These are phyloP conservation scores for Penicillium aurantiogriseum DNA, from an alignment of 2,329 filamentous ascomycete species.

Conservation along the genomic window DNA sequence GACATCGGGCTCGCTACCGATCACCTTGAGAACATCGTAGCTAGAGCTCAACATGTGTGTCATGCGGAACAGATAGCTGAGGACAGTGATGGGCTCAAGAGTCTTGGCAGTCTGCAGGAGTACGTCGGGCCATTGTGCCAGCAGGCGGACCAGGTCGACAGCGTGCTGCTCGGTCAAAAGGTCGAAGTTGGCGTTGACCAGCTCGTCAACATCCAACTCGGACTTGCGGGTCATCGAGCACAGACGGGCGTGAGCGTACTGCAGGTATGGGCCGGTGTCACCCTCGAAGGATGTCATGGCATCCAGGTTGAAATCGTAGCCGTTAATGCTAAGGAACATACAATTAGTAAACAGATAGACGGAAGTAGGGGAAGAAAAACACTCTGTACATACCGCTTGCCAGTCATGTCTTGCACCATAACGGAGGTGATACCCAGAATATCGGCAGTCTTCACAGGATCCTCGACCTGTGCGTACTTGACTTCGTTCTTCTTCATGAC, in stretches of 20 bases:
- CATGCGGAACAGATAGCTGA: constrained; percentile 68
- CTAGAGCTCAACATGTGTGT: constrained; percentile 60
- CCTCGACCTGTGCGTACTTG: constrained; percentile 86
- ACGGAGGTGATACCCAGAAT: constrained; percentile 88
- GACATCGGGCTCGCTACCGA: constrained; percentile 58
- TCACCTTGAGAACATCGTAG: constrained; percentile 63
- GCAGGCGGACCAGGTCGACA: constrained; percentile 58
- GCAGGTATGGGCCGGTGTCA: constrained; percentile 64
- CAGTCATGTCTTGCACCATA: constrained; percentile 97
- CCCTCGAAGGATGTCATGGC: constrained; percentile 66
- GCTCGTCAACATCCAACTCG: constrained; percentile 46
- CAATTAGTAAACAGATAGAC: constrained; percentile 45
- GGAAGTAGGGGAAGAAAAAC: constrained; percentile 24
- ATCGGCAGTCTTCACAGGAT: constrained; percentile 80
- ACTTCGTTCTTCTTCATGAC: constrained; percentile 87
- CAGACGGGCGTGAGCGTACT: constrained; percentile 62
- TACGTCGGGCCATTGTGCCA: constrained; percentile 65
- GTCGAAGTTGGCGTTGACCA: constrained; percentile 56
- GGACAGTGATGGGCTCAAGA: constrained; percentile 65
- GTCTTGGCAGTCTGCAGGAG: constrained; percentile 63
- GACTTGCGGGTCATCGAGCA: constrained; percentile 61
- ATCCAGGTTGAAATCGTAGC: constrained; percentile 65
- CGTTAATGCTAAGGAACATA: constrained; percentile 51
- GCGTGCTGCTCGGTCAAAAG: constrained; percentile 63
- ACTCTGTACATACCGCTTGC: constrained; percentile 67